Conservation (phyloP, 495 filamentous ascomycete genomes). For the Thermothielavioides terrestris region DNA sequence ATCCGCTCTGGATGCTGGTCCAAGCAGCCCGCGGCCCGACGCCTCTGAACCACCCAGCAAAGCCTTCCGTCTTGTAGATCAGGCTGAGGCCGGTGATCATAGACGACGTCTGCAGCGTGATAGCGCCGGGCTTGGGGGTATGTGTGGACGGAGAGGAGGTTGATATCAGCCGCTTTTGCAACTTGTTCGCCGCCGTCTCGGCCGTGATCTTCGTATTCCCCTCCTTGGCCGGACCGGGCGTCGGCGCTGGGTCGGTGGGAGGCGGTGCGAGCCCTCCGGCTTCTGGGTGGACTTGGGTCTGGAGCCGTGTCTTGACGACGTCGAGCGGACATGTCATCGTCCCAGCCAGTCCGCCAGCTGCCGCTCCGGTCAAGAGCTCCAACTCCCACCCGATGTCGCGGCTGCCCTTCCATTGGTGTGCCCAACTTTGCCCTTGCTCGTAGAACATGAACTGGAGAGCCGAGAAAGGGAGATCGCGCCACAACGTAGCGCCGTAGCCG, state of each 20-base stretch:
- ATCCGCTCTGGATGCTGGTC: conserved; percentile 94
- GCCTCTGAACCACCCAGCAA: conserved; percentile 87
- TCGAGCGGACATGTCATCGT: conserved; percentile 92
- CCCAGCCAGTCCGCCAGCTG: conserved; percentile 89
- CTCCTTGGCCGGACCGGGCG: conserved; percentile 6
- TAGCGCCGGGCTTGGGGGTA: conserved; percentile 60
- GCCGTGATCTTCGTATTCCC: conserved; percentile 10
- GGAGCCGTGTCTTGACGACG: conserved; percentile 95
- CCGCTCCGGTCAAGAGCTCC: conserved; percentile 82
- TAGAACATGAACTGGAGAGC: conserved; percentile 97
- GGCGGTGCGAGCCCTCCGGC: conserved; percentile 3
- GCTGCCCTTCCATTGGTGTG: conserved; percentile 57
- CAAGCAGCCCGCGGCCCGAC: conserved; percentile 92
- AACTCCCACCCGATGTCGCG: conserved; percentile 74
- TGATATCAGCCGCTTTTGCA: conserved; percentile 62
- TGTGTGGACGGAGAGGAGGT: conserved; percentile 78
- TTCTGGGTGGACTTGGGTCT: conserved; percentile 70
- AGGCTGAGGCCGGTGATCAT: conserved; percentile 75
- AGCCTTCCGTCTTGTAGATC: conserved; percentile 81
- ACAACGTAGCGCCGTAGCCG: conserved; percentile 90
- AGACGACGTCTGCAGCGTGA: conserved; percentile 77
- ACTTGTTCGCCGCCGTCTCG: conserved; percentile 24
- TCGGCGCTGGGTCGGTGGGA: not conserved
- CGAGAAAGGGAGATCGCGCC: conserved; percentile 90
- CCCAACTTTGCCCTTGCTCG: conserved; percentile 80